Conservation (phyloP, 108 stramenopile species). For the Schizochytrium sp. region DNA sequence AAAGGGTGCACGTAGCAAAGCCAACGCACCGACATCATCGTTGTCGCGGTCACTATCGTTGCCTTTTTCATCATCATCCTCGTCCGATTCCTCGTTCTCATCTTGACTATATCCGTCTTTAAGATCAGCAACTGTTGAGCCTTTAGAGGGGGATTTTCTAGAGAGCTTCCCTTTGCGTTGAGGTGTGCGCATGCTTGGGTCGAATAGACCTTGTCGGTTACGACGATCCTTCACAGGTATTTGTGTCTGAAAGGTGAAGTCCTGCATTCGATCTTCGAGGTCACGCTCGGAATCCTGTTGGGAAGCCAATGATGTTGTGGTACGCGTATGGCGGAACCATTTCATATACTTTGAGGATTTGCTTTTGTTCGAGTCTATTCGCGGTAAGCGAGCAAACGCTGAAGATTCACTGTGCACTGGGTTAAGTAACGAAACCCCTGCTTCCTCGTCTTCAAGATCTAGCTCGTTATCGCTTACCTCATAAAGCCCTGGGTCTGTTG, state of each 20-base stretch:
- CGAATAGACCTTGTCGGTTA: too few relatives aligned
- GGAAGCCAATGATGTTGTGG: background rate
- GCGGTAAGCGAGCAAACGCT: too few relatives aligned
- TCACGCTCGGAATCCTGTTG: background rate
- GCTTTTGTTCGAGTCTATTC: too few relatives aligned
- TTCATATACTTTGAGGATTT: background rate
- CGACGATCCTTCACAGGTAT: too few relatives aligned
- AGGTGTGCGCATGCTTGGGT: too few relatives aligned
- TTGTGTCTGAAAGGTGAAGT: too few relatives aligned
- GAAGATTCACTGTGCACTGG: too few relatives aligned
- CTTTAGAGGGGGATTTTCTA: too few relatives aligned
- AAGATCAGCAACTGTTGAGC: background rate
- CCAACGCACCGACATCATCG: background rate
- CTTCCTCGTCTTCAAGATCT: too few relatives aligned
- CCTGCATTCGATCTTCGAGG: background rate
- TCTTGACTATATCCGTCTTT: background rate
- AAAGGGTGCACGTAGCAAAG: slow-evolving; percentile 24
- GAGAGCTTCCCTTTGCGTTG: too few relatives aligned
- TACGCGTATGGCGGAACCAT: slow-evolving; percentile 9
- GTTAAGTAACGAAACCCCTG: too few relatives aligned
- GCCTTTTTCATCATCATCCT: background rate
- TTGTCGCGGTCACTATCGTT: background rate
- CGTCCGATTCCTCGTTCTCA: background rate
- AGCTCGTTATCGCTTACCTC: background rate
- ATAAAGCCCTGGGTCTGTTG: background rate